Percentiles rank a stretch among this genome's conserved stretches.
Evolutionary conservation across 1,284 basidiomycete species (phyloP).

Genomic region (Phellinidium pouzarii): DNA sequence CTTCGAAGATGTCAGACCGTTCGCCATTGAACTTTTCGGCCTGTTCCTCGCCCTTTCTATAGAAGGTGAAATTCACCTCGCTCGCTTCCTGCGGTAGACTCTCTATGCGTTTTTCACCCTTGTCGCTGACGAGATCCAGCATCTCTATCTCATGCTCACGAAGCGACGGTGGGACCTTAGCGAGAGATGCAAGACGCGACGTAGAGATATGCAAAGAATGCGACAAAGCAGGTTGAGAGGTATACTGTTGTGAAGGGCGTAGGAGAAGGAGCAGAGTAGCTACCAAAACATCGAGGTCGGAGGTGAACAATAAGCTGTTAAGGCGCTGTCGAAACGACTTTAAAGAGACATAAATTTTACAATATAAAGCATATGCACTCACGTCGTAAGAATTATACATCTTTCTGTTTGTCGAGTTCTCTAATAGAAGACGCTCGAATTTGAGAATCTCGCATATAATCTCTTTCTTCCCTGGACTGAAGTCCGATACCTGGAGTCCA

Average conservation of each 20-base stretch:
- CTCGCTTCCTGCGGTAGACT: slow-evolving; percentile 60
- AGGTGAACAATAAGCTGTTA: slow-evolving; percentile 82
- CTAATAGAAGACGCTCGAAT: slow-evolving; percentile 86
- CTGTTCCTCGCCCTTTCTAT: slow-evolving; percentile 43
- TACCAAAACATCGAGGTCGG: slow-evolving; percentile 86
- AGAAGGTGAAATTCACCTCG: slow-evolving; percentile 73
- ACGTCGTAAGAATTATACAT: slow-evolving; percentile 97
- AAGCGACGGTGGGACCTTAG: slow-evolving; percentile 68
- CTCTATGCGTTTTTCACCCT: slow-evolving; percentile 47
- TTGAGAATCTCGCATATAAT: slow-evolving; percentile 77
- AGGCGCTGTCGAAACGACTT: slow-evolving; percentile 55
- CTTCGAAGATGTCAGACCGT: slow-evolving; percentile 32
- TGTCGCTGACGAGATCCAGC: slow-evolving; percentile 55
- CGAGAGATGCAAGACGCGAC: slow-evolving; percentile 61
- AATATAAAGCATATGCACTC: slow-evolving; percentile 30
- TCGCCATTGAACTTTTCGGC: slow-evolving; percentile 38
- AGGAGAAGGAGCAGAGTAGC: slow-evolving; percentile 81
- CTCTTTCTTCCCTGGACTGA: slow-evolving; percentile 73
- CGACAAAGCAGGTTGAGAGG: slow-evolving; percentile 71
- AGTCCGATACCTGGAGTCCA: slow-evolving; percentile 75
- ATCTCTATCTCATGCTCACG: slow-evolving; percentile 69
- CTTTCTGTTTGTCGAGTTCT: slow-evolving; percentile 98
- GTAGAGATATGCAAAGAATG: slow-evolving; percentile 74
- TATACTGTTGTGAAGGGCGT: slow-evolving; percentile 93
- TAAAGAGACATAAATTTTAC: slow-evolving; percentile 13